Evolutionary conservation across 345 rosid species (phyloP), one percentile per base, ranked within the genome.

Genomic region (Citrus hindsii): DNA sequence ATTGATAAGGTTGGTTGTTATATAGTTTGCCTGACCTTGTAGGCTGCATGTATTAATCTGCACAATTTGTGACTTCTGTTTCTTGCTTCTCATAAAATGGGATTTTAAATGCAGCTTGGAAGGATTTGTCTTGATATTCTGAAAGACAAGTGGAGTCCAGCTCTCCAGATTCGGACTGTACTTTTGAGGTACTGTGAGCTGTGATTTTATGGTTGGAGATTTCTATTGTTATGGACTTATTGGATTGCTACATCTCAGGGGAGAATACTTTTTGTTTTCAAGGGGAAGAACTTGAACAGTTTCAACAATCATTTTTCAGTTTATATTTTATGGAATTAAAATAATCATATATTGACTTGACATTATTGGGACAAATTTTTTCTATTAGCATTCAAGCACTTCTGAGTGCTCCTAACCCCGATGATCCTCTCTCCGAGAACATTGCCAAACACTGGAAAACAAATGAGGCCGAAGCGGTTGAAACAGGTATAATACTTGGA

Each of bases 71-170:
- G 70, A 35, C 24, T 1, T 65, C 42, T 35, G 10, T 21, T 69
- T 42, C 62, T 76, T 73, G 67, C 48, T 25, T 72, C 55, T 24
- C 19, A 71, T 24, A 12, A 55, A 32, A 69, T 62, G 40, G 64
- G 63, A 68, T 77, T 67, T 16, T 53, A 60, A 3, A 60, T 79
- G 81, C 82, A 96, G 98, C 98, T 96, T 79, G 99, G 99, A 83
- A 86, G 99, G 77, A 96, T 96, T 69, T 96, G 99, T 90, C 98
- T 96, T 40, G 99, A 96, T 86, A 96, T 96, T 83, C 87, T 96
- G 85, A 96, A 96, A 77, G 99, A 96, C 87, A 96, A 96, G 77
- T 96, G 99, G 99, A 96, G 99, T 83, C 99, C 99, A 59, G 99
- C 99, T 77, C 90, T 96, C 61, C 99, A 96, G 88, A 96, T 96